Base-by-base conservation (phyloP, 2,329 filamentous ascomycete genomes). In the Plenodomus tracheiphilus region DNA sequence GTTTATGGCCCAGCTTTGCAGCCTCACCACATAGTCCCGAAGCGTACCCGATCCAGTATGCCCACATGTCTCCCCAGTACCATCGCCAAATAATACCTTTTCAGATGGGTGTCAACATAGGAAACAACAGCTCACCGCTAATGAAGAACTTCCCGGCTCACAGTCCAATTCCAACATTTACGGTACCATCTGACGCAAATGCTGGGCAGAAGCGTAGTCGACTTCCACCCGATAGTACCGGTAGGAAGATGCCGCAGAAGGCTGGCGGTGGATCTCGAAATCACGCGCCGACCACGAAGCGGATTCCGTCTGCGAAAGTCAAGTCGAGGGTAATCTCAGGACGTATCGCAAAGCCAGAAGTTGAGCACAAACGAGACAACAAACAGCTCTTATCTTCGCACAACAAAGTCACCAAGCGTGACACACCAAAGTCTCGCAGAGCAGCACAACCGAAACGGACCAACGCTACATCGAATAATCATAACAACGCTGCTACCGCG, bases 221-320 rank as follows among this genome's bases (percentile, higher is more conserved):
- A 11, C 49, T 52, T 17, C 49, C 45, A 11, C 35, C 45, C 25
- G 41, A 44, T 6, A 28, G 35, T 11, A 28, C 28, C 2, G 41
- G 37, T 8, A 39, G 41, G 4, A 52, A 52, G 43, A 35, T 22
- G 11, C 49, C 45, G 4, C 45, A 41, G 11, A 52, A 48, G 15
- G 4, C 17, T 17, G 19, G 18, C 6, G 17, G 15, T 20, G 4
- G 7, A 3, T 6, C 30, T 11, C 5, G 5, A 4, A 20, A 13
- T 16, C 18, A 13, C 18, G 4, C 35, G 8, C 16, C 16, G 9
- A 4, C 4, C 16, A 13, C 18, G 9, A 17, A 8, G 13, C 3
- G 18, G 4, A 4, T 10, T 4, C 18, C 5, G 18, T 6, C 19
- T 4, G 18, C 22, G 19, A 8, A 2, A n/a, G 28, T 28, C 28